Conservation (phyloP, 208 protist genomes). For the Angomonas deanei region DNA sequence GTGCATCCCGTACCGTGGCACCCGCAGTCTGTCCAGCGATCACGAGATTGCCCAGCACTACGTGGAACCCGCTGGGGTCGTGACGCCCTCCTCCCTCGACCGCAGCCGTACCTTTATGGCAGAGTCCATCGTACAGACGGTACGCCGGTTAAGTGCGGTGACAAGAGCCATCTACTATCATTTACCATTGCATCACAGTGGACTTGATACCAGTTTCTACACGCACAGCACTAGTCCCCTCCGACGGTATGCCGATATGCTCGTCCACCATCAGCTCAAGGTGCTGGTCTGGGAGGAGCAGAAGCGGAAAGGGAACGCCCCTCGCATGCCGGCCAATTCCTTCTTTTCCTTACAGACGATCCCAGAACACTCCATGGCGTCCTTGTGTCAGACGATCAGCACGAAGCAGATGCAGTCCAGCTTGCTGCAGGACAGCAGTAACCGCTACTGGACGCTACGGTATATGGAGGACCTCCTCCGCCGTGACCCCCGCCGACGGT, state of each 20-base stretch:
- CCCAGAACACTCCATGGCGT: conserved; percentile 78
- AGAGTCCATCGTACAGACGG: conserved; percentile 60
- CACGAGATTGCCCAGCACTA: conserved; percentile 65
- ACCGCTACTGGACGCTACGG: conserved; percentile 69
- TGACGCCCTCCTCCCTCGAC: conserved; percentile 42
- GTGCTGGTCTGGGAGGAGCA: conserved; percentile 53
- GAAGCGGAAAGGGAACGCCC: not conserved
- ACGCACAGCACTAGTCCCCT: conserved; percentile 85
- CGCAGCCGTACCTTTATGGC: conserved; percentile 52
- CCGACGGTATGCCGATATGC: conserved; percentile 85
- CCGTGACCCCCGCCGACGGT: conserved; percentile 14
- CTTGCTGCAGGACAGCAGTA: conserved; percentile 79
- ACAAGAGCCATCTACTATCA: conserved; percentile 83
- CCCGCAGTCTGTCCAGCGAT: conserved; percentile 62
- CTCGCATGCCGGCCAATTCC: not conserved
- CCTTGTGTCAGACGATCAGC: conserved; percentile 78
- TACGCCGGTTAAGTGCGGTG: conserved; percentile 61
- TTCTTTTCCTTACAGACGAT: conserved; percentile 24
- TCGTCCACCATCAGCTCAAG: conserved; percentile 90
- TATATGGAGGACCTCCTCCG: conserved; percentile 43
- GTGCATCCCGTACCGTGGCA: conserved; percentile 76
- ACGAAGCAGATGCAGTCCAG: conserved; percentile 71
- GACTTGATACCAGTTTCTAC: conserved; percentile 76
- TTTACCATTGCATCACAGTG: conserved; percentile 64
- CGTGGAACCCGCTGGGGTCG: conserved; percentile 58